Evolutionary conservation across 768 basidiomycete genomes (phyloP).

Genomic region (Rubroboletus pulcherrimus): DNA sequence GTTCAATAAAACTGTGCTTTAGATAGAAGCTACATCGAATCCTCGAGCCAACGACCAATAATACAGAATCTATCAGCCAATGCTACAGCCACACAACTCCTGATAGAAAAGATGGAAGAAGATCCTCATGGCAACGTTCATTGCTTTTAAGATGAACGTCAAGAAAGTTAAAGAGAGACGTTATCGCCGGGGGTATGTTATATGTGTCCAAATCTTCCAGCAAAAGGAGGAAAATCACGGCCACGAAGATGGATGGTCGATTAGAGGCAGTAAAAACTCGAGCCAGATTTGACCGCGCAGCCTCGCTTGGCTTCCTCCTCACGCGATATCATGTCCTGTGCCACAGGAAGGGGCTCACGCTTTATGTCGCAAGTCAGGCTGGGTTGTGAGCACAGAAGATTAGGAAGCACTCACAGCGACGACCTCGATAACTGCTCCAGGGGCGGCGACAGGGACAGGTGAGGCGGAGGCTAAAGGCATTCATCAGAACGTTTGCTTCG

Average conservation of each 20-base stretch:
- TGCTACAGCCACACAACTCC: conserved; percentile 15
- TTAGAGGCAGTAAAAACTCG: conserved; percentile 2
- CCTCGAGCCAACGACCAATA: conserved; percentile 2
- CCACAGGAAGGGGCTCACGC: conserved; percentile 5
- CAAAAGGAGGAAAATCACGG: not conserved
- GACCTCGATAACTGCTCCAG: conserved; percentile 7
- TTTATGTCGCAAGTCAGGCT: conserved; percentile 1
- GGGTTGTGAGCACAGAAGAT: not conserved
- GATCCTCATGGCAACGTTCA: not conserved
- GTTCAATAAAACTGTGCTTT: not conserved
- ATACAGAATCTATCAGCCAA: conserved; percentile 27
- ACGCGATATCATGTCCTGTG: too few relatives aligned
- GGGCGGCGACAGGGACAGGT: conserved; percentile 20
- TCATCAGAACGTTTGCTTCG: not conserved
- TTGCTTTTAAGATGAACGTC: conserved; percentile 4
- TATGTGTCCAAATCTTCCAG: not conserved
- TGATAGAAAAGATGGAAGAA: not conserved
- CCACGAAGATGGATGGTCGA: not conserved
- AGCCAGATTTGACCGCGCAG: too few relatives aligned
- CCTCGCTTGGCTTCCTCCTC: too few relatives aligned
- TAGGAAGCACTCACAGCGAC: conserved; percentile 12
- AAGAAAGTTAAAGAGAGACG: not conserved
- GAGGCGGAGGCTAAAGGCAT: conserved; percentile 24
- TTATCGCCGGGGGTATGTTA: conserved; percentile 2
- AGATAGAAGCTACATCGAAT: not conserved